These are phyloP conservation scores for Fraxinus sp. DNA, from an alignment of 305 asterid genomes.

Conservation along the genomic window DNA sequence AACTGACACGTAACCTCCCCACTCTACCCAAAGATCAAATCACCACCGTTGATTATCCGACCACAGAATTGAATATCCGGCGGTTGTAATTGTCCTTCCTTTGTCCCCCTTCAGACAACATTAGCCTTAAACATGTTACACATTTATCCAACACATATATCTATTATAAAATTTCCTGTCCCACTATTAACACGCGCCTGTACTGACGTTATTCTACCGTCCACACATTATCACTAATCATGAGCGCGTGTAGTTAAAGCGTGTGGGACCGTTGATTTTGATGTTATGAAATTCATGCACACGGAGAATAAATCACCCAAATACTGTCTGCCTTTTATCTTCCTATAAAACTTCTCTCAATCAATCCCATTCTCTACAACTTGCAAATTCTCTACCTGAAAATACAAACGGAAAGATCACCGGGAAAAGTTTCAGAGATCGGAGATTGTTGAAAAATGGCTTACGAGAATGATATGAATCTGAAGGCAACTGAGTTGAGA, in stretches of 20 bases:
- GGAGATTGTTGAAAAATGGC: conserved; percentile 11
- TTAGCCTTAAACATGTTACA: conserved; percentile 24
- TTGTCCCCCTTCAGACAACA: conserved; percentile 30
- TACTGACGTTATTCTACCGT: background rate
- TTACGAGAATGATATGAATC: conserved; percentile 41
- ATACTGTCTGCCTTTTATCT: conserved; percentile 23
- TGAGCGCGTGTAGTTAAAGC: conserved; percentile 31
- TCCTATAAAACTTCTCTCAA: conserved; percentile 39
- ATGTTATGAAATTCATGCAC: conserved; percentile 40
- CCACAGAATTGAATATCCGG: conserved; percentile 41
- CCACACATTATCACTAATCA: conserved; percentile 1
- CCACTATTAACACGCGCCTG: conserved; percentile 25
- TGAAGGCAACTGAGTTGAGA: conserved; percentile 56
- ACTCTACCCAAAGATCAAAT: background rate
- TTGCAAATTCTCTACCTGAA: conserved; percentile 7
- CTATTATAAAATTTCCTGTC: conserved; percentile 29
- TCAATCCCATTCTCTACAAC: conserved; percentile 27
- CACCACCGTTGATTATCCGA: conserved; percentile 28
- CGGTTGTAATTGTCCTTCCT: conserved; percentile 43
- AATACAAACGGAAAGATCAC: background rate
- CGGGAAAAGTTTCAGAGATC: background rate
- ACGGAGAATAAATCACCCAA: conserved; percentile 37
- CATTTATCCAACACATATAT: conserved; percentile 31
- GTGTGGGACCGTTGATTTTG: conserved; percentile 24
- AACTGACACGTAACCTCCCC: conserved; percentile 8